Evolutionary conservation across 148 eudicot genomes (phyloP), one percentile per base, ranked within the genome.

Genomic region (Chenopodium formosanum): DNA sequence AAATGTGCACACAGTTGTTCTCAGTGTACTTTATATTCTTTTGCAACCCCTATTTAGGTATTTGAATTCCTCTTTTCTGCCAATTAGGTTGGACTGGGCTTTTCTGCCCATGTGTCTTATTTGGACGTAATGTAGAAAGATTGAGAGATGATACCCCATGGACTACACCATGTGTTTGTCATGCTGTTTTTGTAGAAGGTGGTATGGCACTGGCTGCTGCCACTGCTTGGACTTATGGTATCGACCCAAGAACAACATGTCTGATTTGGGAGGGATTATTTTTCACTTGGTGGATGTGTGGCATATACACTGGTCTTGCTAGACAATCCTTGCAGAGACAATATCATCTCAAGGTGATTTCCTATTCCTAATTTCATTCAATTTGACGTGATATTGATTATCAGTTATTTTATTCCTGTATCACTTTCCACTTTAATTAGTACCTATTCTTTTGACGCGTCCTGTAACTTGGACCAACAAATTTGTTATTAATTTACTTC

Each of bases 241-340:
- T 95, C 70, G 97, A 95, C 83, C 98, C 97, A 20, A 82, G 87
- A 77, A 91, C 96, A 8, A 85, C 95, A 65, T 90, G 87, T 83
- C 96, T 93, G 73, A 80, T 95, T 25, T 84, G 88, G 70, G 96
- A 93, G 86, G 97, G 96, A 74, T 83, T 95, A 32, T 81, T 93
- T 47, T 93, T 93, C 82, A 79, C 94, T 50, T 95, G 98, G 98
- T 93, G 97, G 97, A 91, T 93, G 93, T 93, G 97, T 73, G 98
- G 96, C 58, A 88, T 92, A 79, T 95, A 92, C 79, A 93, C 96
- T 31, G 96, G 98, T 79, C 89, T 91, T 74, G 87, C 86, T 69
- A 84, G 98, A 75, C 97, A 92, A 72, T 81, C 87, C 17, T 82
- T 95, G 81, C 98, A 95, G 87, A 91, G 86, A 69, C 86, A 92